Conservation (phyloP, 2,329 filamentous ascomycete genomes). For the Podosphaera fusca region DNA sequence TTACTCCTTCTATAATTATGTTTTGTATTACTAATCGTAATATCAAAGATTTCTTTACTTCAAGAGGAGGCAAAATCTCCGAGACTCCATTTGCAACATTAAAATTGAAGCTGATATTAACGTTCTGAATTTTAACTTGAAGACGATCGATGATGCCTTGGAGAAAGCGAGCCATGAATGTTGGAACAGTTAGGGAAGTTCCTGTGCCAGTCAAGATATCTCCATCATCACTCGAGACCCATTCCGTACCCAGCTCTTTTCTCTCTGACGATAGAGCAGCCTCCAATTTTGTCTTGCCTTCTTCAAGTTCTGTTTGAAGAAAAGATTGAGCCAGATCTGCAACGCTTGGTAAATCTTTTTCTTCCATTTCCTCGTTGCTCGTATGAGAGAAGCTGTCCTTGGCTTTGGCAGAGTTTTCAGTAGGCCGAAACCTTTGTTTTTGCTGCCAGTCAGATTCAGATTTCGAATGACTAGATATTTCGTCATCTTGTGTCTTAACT, state of each 20-base stretch:
- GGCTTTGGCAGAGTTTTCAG: not conserved
- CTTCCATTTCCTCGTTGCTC: slow-evolving; percentile 23
- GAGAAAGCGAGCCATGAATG: slow-evolving; percentile 47
- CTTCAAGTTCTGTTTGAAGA: slow-evolving; percentile 42
- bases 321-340: slow-evolving; percentile 59
- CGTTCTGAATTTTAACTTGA: slow-evolving; percentile 39
- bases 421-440: slow-evolving; percentile 10
- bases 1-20: slow-evolving; percentile 45
- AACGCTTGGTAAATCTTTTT: slow-evolving; percentile 22
- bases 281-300: slow-evolving; percentile 44
- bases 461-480: slow-evolving; percentile 12
- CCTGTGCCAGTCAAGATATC: slow-evolving; percentile 43
- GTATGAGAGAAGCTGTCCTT: not conserved
- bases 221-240: slow-evolving; percentile 35
- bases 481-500: slow-evolving; percentile 19
- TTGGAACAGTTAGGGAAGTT: slow-evolving; percentile 42
- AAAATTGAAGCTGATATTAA: slow-evolving; percentile 43
- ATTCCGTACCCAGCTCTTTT: slow-evolving; percentile 36
- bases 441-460: slow-evolving; percentile 15
- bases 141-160: slow-evolving; percentile 52
- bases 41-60: slow-evolving; percentile 30
- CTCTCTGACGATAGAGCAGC: slow-evolving; percentile 41
- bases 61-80: slow-evolving; percentile 16
- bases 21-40: slow-evolving; percentile 41
- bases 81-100: slow-evolving; percentile 26